A percentile compares a stretch with the other conserved stretches of the same genome.
These are phyloP conservation scores for Lycium barbarum DNA, from an alignment of 257 asterid species.

Conservation along the genomic window DNA sequence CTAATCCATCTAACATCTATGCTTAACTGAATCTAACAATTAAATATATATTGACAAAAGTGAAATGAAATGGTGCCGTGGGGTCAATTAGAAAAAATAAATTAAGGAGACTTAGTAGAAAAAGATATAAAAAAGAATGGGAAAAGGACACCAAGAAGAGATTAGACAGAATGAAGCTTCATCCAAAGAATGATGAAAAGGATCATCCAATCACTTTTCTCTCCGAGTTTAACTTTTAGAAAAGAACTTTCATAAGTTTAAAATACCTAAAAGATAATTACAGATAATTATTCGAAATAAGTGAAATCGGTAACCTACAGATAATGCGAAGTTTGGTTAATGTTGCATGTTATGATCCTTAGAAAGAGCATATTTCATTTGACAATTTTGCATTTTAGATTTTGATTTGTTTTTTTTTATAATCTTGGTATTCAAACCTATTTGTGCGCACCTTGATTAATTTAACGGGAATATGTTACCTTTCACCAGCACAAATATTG, in stretches of 20 bases:
- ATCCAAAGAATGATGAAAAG: background rate
- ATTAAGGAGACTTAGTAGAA: background rate
- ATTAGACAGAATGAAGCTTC: background rate
- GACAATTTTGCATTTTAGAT: background rate
- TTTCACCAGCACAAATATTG: too few species aligned
- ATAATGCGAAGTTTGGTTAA: background rate
- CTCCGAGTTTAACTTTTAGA: background rate
- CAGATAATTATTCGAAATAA: background rate
- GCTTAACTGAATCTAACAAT: background rate
- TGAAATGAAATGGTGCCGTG: background rate
- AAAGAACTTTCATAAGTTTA: background rate
- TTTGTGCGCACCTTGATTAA: too few species aligned
- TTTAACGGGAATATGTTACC: too few species aligned
- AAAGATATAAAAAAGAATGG: conserved; percentile 6
- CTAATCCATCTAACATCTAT: background rate
- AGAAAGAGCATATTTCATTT: background rate
- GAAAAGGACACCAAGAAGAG: background rate
- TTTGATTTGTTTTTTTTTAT: background rate
- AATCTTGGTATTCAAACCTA: too few species aligned
- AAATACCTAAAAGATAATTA: background rate
- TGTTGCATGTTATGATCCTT: background rate
- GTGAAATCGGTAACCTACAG: background rate
- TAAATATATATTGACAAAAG: background rate
- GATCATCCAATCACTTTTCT: background rate
- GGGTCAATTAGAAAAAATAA: conserved; percentile 7